phyloP scores from a whole-genome alignment of 2,329 filamentous ascomycete genomes.

The Calonectria pteridis region DNA sequence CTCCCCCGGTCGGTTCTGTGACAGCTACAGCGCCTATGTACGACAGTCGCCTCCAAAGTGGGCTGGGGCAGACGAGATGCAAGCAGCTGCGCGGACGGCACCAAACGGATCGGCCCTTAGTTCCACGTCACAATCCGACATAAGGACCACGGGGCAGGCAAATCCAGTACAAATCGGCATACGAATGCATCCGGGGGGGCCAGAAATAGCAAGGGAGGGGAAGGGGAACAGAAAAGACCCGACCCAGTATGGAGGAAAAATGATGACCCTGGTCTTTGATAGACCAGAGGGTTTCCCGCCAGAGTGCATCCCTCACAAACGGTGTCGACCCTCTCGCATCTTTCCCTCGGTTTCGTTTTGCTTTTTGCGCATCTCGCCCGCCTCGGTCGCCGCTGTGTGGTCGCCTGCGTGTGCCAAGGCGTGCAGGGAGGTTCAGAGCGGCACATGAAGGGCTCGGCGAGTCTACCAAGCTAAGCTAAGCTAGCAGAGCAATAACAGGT shows the following conservation, averaged over 20 bases:
- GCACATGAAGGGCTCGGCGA: slow-evolving; percentile 13
- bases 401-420: background rate
- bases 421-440: background rate
- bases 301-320: background rate
- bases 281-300: background rate
- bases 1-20: background rate
- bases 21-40: slow-evolving; percentile 5
- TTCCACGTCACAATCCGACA: slow-evolving; percentile 39
- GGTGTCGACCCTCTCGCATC: background rate
- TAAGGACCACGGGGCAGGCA: background rate
- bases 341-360: background rate
- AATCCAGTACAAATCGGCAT: background rate
- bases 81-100: slow-evolving; percentile 26
- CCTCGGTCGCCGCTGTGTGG: background rate
- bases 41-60: slow-evolving; percentile 9
- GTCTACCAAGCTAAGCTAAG: background rate
- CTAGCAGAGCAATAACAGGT: background rate
- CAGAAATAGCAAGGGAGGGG: background rate
- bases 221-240: background rate
- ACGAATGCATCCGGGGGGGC: background rate
- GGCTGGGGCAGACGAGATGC: slow-evolving; percentile 11
- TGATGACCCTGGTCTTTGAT: background rate
- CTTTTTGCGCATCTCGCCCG: background rate
- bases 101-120: slow-evolving; percentile 46
- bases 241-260: background rate